These are phyloP conservation scores for Euphorbia corollata DNA, from an alignment of 441 rosid genomes.

Conservation along the genomic window DNA sequence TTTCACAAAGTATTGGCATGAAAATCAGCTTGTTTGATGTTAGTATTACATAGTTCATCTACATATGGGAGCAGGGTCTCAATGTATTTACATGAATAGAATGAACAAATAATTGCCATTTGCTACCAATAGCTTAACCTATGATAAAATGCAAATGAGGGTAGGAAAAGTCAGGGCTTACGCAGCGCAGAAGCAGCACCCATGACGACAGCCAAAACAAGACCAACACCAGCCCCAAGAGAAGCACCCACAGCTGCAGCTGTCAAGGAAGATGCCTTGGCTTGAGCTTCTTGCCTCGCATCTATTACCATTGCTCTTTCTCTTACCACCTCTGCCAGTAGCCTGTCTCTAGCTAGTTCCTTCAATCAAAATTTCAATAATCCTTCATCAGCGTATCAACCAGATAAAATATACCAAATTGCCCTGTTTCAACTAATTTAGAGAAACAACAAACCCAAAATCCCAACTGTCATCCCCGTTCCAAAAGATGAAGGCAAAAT, in stretches of 20 bases:
- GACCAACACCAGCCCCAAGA: conserved; percentile 81
- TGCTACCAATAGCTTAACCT: conserved; percentile 3
- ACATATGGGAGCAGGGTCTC: background rate
- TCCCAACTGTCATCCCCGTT: background rate
- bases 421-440: background rate
- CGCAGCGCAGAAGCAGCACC: conserved; percentile 95
- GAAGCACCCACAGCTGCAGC: conserved; percentile 94
- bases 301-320: conserved; percentile 36
- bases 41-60: background rate
- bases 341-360: conserved; percentile 77
- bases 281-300: conserved; percentile 34
- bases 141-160: background rate
- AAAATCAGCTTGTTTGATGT: background rate
- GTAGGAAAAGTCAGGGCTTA: conserved; percentile 48
- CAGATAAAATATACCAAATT: background rate
- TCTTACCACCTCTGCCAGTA: conserved; percentile 51
- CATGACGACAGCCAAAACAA: conserved; percentile 91
- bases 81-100: conserved; percentile 21
- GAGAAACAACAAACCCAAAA: no score
- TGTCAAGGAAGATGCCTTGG: conserved; percentile 56
- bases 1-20: background rate
- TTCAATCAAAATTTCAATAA: conserved; percentile 23
- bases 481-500: no score
- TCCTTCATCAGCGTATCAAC: background rate
- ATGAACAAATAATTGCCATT: conserved; percentile 22